Percentiles rank a stretch among this genome's conserved stretches.
These are phyloP conservation scores for Penicillium sp. DNA, from an alignment of 2,329 filamentous ascomycete genomes.

Conservation along the genomic window DNA sequence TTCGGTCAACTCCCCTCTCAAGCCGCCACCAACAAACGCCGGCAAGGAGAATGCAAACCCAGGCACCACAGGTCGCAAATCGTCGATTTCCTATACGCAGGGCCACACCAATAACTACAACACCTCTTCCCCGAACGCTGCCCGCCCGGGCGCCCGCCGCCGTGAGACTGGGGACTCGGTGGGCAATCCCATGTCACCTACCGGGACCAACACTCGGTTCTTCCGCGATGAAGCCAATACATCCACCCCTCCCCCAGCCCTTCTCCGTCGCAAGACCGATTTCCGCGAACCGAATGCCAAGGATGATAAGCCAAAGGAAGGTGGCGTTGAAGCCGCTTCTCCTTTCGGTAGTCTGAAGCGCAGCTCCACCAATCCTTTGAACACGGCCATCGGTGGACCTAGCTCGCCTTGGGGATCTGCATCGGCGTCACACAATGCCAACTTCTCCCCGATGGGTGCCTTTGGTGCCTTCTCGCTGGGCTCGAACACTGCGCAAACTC, in stretches of 20 bases:
- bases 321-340: conserved; percentile 47
- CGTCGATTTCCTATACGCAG: conserved; percentile 74
- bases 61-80: conserved; percentile 70
- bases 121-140: conserved; percentile 73
- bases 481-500: conserved; percentile 57
- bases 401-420: conserved; percentile 65
- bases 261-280: conserved; percentile 67
- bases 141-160: conserved; percentile 77
- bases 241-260: conserved; percentile 64
- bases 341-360: conserved; percentile 64
- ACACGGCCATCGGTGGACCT: conserved; percentile 54
- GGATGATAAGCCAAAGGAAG: conserved; percentile 60
- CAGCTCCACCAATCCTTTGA: conserved; percentile 60
- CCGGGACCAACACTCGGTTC: conserved; percentile 52
- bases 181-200: conserved; percentile 57
- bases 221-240: conserved; percentile 60
- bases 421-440: conserved; percentile 64
- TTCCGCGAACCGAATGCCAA: conserved; percentile 58
- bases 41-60: conserved; percentile 61
- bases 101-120: conserved; percentile 69
- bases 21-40: conserved; percentile 73
- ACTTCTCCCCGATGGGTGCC: conserved; percentile 76
- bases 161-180: conserved; percentile 81
- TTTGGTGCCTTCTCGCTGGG: conserved; percentile 89
- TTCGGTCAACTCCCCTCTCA: conserved; percentile 93